Evolutionary conservation across 345 rosid genomes (phyloP), one percentile per base, ranked within the genome.

Genomic region (Salix udensis): DNA sequence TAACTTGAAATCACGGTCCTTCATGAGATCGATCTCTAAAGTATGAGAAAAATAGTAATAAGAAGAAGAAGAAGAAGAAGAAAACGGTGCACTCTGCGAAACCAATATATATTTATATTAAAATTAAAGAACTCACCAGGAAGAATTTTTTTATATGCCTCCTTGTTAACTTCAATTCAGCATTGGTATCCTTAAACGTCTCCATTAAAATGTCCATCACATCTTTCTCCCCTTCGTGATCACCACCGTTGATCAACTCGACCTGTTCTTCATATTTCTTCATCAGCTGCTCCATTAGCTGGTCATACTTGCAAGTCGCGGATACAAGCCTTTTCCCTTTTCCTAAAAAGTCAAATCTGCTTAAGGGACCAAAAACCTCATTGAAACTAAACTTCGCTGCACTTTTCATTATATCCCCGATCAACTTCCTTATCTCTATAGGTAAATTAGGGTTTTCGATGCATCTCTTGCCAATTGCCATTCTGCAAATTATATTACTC

Each of bases 401-500:
- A 52, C 82, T 88, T 61, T 80, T 60, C 82, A 89, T 76, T 46
- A 89, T 84, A 62, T 85, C 82, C 80, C 66, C 74, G 2, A 92
- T 66, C 50, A 73, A 46, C 76, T 72, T 34, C 76, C 84, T 74
- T 40, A 90, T 82, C 66, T 84, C 87, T 18, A 73, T 58, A 0
- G 91, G 92, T 26, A 88, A 89, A n/a, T 83, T 73, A 50, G 71
- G 75, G 34, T 65, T 84, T 70, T 87, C 91, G 0, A 89, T 82
- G 79, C 93, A 90, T 85, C 88, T 78, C 1, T 90, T 85, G 76
- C 89, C 88, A 88, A 92, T 86, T 0, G 87, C 91, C 97, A 92
- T 84, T 80, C 90, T 71, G 65, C 93, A 90, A 31, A 90, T 87
- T 5, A 80, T 64, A 62, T 88, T 88, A 74, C 89, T 92, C 8